Percentiles rank a stretch among this genome's conserved stretches.
phyloP scores from a whole-genome alignment of 106 monocot genomes.

The Dioscorea dumetorum region DNA sequence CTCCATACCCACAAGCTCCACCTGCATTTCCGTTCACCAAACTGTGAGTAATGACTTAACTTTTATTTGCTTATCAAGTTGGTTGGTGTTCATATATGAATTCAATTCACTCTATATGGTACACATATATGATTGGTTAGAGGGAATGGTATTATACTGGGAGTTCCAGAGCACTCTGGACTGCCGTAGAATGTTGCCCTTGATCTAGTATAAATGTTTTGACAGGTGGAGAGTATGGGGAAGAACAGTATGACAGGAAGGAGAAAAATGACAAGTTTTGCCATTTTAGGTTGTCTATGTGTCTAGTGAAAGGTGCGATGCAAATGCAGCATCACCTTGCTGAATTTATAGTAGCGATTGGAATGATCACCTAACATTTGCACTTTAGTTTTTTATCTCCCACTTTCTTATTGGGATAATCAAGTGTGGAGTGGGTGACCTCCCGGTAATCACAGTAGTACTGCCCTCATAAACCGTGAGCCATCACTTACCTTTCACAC shows the following conservation, averaged over 20 bases:
- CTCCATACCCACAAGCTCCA: slow-evolving; percentile 32
- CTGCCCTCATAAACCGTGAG: background rate
- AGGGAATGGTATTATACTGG: background rate
- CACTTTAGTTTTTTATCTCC: background rate
- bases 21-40: slow-evolving; percentile 7
- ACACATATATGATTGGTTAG: background rate
- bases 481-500: background rate
- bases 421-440: no score
- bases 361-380: background rate
- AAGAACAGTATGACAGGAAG: slow-evolving; percentile 2
- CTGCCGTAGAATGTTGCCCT: slow-evolving; percentile 12
- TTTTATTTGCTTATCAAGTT: background rate
- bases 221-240: background rate
- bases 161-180: slow-evolving; percentile 11
- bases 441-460: background rate
- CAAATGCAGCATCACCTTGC: background rate
- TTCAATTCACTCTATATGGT: background rate
- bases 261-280: background rate
- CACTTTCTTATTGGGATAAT: background rate
- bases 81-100: no score
- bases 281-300: background rate
- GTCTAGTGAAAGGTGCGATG: background rate
- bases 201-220: background rate
- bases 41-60: background rate
- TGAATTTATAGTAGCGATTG: background rate